These are phyloP conservation scores for Funneliformis mosseae DNA, from an alignment of 192 early-diverging fungal genomes.

Conservation along the genomic window DNA sequence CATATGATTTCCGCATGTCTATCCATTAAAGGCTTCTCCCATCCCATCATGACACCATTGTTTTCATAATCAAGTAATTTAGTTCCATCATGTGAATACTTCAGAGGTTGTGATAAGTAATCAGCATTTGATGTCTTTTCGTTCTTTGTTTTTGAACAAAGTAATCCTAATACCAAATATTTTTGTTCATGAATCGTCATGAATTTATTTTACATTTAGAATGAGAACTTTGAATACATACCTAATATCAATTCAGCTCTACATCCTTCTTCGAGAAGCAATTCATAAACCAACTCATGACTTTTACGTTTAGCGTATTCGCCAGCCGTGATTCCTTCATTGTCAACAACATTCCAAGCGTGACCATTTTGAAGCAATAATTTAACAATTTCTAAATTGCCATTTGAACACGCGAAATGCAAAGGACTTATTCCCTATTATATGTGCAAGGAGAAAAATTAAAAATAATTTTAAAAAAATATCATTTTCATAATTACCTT, in stretches of 20 bases:
- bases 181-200: conserved; percentile 34
- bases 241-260: conserved; percentile 82
- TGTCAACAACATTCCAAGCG: conserved; percentile 86
- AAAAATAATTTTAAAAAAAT: background rate
- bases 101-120: conserved; percentile 77
- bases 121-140: conserved; percentile 66
- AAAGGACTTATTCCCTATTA: conserved; percentile 59
- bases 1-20: conserved; percentile 81
- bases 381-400: conserved; percentile 63
- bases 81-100: conserved; percentile 75
- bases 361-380: conserved; percentile 65
- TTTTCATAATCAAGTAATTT: conserved; percentile 81
- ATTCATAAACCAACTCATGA: conserved; percentile 70
- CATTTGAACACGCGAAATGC: conserved; percentile 71
- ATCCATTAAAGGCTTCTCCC: conserved; percentile 93
- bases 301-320: conserved; percentile 78
- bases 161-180: background rate
- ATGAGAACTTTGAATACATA: conserved; percentile 42
- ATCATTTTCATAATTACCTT: background rate
- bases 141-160: conserved; percentile 36
- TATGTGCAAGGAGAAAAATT: background rate
- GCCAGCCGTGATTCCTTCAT: conserved; percentile 73
- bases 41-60: conserved; percentile 98
- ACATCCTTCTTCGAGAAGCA: conserved; percentile 82
- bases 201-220: conserved; percentile 15